Base-by-base conservation (phyloP, 1,284 basidiomycete species). In the Cutaneotrichosporon spelunceum region DNA sequence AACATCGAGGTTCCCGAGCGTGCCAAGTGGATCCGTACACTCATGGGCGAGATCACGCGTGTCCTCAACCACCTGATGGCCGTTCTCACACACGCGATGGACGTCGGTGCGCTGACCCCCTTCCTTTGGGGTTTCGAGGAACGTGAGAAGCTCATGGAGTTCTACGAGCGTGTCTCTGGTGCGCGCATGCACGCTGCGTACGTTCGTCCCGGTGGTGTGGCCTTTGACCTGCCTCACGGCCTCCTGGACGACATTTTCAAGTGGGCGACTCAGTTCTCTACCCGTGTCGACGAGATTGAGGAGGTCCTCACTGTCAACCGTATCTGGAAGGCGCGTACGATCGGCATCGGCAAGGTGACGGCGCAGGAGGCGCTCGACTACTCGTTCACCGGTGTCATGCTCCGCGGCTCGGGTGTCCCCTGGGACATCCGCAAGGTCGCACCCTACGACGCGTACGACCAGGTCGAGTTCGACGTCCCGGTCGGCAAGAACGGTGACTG, bases 41-140 rank as follows among this genome's bases (percentile, higher is more conserved):
- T 99, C 72, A 98, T 96, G 78, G 94, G 93, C 67, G 95, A 99
- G 82, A 89, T 99, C 67, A 99, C 95, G 9, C 89, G 95, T 70
- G 84, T 98, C 68, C 84, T 98, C 65, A 98, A 97, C 84, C 95
- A 98, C 78, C 84, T 98, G 68, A 99, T 99, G 96, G 95, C 95
- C 63, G 86, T 99, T 65, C 85, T 99, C 48, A 92, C 95, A 33
- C 69, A 72, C 66, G 68, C 68, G 36, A 70, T 71, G 68, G 93
- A 96, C 74, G 95, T 99, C 66, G 96, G 95, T 77, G 95, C 93
- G 66, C 84, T 99, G 8, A 99, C 96, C 1, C 96, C 95, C 53
- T 99, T 98, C 88, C 84, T 99, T 44, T 99, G 93, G 94, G 96
- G 94, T 73, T 98, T 99, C 84, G 95, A 99, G 81, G 95, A 99